A percentile compares a stretch with the other conserved stretches of the same genome.
phyloP scores from a whole-genome alignment of 805 yeast genomes.

The Barnettozyma sp. region DNA sequence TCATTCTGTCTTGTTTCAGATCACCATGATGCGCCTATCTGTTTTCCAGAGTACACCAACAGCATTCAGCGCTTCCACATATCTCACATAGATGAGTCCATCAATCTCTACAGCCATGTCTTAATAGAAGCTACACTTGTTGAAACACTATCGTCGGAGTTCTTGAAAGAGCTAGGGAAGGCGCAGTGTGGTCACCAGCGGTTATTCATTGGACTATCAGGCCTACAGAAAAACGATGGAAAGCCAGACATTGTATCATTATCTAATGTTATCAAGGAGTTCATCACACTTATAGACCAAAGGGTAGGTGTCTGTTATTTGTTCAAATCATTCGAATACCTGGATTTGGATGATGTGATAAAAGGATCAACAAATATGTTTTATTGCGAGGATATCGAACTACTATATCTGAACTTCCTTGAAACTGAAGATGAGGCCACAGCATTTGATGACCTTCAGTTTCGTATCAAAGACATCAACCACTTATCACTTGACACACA shows the following conservation, averaged over 20 bases:
- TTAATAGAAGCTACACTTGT: neutral
- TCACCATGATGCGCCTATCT: neutral
- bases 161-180: neutral
- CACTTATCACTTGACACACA: neutral
- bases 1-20: slow-evolving; percentile 2
- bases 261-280: neutral
- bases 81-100: neutral
- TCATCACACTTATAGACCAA: neutral
- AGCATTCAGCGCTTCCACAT: neutral
- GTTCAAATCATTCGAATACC: slow-evolving; percentile 1
- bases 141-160: too few relatives aligned
- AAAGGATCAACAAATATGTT: neutral
- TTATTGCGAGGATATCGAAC: neutral
- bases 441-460: neutral
- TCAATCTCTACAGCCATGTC: neutral
- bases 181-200: neutral
- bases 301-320: neutral
- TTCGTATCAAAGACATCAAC: neutral
- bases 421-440: neutral
- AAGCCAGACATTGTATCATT: too few relatives aligned
- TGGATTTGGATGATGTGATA: neutral
- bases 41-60: neutral
- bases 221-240: too few relatives aligned
- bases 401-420: slow-evolving; percentile 1
- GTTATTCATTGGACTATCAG: neutral